Evolutionary conservation across 2,329 filamentous ascomycete genomes (phyloP).

Genomic region (Neonectria magnoliae): DNA sequence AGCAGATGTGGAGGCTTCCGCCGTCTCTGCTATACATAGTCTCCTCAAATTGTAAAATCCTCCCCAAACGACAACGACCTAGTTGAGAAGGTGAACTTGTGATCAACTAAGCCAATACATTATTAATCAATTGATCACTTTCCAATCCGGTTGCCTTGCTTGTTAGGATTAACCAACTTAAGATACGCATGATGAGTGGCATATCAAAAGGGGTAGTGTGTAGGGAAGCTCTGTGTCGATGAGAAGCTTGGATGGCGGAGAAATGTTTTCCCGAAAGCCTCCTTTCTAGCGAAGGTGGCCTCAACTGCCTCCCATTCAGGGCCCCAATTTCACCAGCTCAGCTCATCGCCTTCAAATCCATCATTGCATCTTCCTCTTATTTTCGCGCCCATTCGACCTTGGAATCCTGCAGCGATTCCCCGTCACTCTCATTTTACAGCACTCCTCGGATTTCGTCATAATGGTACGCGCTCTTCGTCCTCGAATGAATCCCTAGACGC

Average conservation of each 20-base stretch:
- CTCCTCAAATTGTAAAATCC: constrained; percentile 47
- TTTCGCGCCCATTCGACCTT: constrained; percentile 37
- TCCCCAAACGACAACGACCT: constrained; percentile 12
- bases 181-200: not conserved
- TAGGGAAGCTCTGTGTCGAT: not conserved
- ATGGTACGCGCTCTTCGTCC: constrained; percentile 45
- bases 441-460: constrained; percentile 32
- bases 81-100: not conserved
- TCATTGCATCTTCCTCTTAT: constrained; percentile 36
- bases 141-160: too few relatives aligned
- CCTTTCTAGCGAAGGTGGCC: constrained; percentile 56
- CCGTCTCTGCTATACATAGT: constrained; percentile 47
- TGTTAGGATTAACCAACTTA: too few relatives aligned
- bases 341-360: constrained; percentile 39
- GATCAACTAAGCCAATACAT: not conserved
- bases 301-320: constrained; percentile 49
- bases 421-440: constrained; percentile 33
- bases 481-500: not conserved
- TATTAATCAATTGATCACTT: not conserved
- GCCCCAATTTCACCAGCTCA: constrained; percentile 43
- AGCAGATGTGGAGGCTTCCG: constrained; percentile 41
- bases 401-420: constrained; percentile 50
- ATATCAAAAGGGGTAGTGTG: constrained; percentile 1
- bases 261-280: constrained; percentile 46
- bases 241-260: constrained; percentile 41